Conservation (phyloP, 805 yeast genomes). For the Saccharomycopsis guyanensis region DNA sequence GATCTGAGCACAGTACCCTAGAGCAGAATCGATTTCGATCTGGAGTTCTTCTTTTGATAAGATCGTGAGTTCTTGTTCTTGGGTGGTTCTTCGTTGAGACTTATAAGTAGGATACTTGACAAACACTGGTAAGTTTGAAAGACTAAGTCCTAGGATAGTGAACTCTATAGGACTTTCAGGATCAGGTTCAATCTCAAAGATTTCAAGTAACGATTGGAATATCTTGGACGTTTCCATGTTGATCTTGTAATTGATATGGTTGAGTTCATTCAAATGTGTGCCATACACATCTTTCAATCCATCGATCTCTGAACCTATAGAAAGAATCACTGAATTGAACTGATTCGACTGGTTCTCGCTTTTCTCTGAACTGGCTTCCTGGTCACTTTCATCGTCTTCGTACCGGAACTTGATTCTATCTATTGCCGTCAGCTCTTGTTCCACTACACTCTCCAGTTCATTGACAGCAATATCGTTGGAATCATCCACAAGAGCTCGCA, state of each 20-base stretch:
- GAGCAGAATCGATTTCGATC: constrained; percentile 38
- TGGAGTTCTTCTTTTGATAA: constrained; percentile 29
- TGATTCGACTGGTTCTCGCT: constrained; percentile 1
- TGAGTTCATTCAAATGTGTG: constrained; percentile 5
- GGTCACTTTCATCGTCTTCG: constrained; percentile 7
- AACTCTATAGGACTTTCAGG: constrained; percentile 18
- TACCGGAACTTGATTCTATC: constrained; percentile 11
- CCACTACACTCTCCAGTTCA: not conserved
- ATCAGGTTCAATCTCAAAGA: constrained; percentile 15
- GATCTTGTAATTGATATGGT: constrained; percentile 6
- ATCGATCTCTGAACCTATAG: constrained; percentile 6
- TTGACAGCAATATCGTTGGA: not conserved
- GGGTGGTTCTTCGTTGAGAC: not conserved
- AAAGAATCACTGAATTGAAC: constrained; percentile 10
- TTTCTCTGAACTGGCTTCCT: not conserved
- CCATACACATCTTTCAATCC: constrained; percentile 8
- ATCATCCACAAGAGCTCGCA: not conserved
- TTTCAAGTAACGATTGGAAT: constrained; percentile 13
- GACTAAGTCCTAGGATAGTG: constrained; percentile 9
- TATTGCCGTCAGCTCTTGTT: not conserved
- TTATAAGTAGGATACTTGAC: constrained; percentile 18
- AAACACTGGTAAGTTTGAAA: constrained; percentile 16
- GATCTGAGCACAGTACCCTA: constrained; percentile 40
- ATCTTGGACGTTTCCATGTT: constrained; percentile 9
- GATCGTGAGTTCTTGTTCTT: constrained; percentile 9